Conservation (phyloP, 129 eudicot species). For the Chrysanthemum lavandulifolium region DNA sequence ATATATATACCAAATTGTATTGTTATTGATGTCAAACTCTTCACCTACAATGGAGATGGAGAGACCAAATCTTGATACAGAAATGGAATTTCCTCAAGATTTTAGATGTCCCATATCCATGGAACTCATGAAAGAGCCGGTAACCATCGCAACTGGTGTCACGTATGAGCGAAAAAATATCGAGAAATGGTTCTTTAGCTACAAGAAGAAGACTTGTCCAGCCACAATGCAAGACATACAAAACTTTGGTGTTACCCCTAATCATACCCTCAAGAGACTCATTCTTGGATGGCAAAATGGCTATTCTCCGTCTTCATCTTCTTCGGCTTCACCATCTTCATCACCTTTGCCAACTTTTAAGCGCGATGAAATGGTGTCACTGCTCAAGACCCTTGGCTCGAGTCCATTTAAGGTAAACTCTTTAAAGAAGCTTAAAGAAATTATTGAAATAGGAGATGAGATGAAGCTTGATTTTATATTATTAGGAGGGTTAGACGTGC, state of each 20-base stretch:
- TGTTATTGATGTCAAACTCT: slow-evolving; percentile 23
- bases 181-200: slow-evolving; percentile 64
- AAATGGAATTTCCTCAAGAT: slow-evolving; percentile 66
- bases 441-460: slow-evolving; percentile 51
- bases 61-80: slow-evolving; percentile 34
- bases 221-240: slow-evolving; percentile 69
- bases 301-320: slow-evolving; percentile 18
- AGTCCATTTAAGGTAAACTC: slow-evolving; percentile 75
- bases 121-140: slow-evolving; percentile 91
- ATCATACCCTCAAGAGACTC: slow-evolving; percentile 74
- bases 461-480: slow-evolving; percentile 50
- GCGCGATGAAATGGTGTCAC: slow-evolving; percentile 55
- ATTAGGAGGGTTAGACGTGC: slow-evolving; percentile 59
- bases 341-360: slow-evolving; percentile 25
- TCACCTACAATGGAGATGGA: slow-evolving; percentile 35
- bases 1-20: slow-evolving; percentile 2
- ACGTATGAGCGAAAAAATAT: slow-evolving; percentile 70
- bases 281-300: slow-evolving; percentile 52
- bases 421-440: slow-evolving; percentile 47
- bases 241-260: slow-evolving; percentile 56
- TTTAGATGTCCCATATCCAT: slow-evolving; percentile 85
- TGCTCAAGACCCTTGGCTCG: slow-evolving; percentile 48
- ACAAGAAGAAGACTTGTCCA: slow-evolving; percentile 76
- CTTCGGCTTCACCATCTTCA: slow-evolving; percentile 15
- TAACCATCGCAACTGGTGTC: slow-evolving; percentile 76